Evolutionary conservation across 257 asterid species (phyloP), one percentile per base, ranked within the genome.

Genomic region (Ilex asprella): DNA sequence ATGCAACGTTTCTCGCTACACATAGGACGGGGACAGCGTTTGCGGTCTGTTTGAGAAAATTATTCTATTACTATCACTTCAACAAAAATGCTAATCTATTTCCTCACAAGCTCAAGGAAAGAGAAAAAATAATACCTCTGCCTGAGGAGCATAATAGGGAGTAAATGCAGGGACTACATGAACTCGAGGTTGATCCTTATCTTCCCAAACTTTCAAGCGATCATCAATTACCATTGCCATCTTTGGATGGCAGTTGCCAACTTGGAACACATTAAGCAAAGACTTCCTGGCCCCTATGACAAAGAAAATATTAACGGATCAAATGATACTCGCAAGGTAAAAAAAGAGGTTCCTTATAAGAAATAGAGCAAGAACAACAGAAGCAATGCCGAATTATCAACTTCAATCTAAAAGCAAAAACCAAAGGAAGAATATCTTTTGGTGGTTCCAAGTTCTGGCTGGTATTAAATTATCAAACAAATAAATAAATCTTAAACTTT

Each of bases 211-310:
- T 76, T 85, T 87, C 68, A 85, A 60, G 55, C 99, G 96, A 70
- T 93, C 99, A 69, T 93, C 99, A 68, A 93, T 89, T 56, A 93
- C 99, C 99, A 93, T 89, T 31, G 99, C 91, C 96, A 93, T 83
- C 70, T 77, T 93, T 41, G 97, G 97, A 84, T 93, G 97, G 73
- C 99, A 89, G 66, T 64, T 83, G 32, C 97, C 97, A 78, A 70
- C 70, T 76, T 82, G 93, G 86, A 93, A 93, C 73, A 93, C 99
- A 70, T 75, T 81, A 64, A 82, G 86, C 82, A 93, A 75, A 29
- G 97, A 93, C 82, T 93, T 93, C 77, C 79, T 93, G 61, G 94
- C 84, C 71, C 97, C 99, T 93, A 60, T 35, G 5, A 8, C 41
- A 35, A 3, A 35, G 41, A 35, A 35, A 35, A 35, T 2, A 35